Conservation (phyloP, 2,329 filamentous ascomycete genomes). For the Alternaria brassicicola region DNA sequence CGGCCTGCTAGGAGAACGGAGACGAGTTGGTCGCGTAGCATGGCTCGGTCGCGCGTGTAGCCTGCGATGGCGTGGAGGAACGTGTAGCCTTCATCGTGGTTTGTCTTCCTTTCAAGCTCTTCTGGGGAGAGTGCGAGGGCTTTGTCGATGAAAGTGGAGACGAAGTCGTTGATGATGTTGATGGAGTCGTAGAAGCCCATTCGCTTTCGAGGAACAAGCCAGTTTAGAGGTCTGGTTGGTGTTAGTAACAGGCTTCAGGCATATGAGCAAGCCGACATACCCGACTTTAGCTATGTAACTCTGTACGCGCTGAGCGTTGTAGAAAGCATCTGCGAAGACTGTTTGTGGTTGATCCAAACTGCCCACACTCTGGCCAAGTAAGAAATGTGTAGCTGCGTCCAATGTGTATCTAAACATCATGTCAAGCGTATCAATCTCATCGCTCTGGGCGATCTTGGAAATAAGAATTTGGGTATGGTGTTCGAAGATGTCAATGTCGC, state of each 20-base stretch:
- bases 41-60: conserved; percentile 71
- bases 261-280: conserved; percentile 44
- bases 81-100: conserved; percentile 74
- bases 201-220: conserved; percentile 66
- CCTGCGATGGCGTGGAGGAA: conserved; percentile 85
- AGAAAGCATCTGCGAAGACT: conserved; percentile 81
- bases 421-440: conserved; percentile 71
- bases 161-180: conserved; percentile 74
- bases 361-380: conserved; percentile 77
- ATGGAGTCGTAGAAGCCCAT: conserved; percentile 67
- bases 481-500: conserved; percentile 82
- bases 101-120: conserved; percentile 75
- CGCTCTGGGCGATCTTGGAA: conserved; percentile 61
- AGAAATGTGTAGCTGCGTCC: conserved; percentile 84
- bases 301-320: conserved; percentile 77
- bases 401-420: conserved; percentile 80
- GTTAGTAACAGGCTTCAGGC: conserved; percentile 7
- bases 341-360: conserved; percentile 63
- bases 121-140: conserved; percentile 71
- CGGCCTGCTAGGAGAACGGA: conserved; percentile 78
- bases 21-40: conserved; percentile 81
- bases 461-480: conserved; percentile 77
- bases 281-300: conserved; percentile 69
- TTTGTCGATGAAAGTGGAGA: conserved; percentile 77
- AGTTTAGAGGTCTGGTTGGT: conserved; percentile 61